Conservation (phyloP, 2,329 filamentous ascomycete genomes). For the Fusarium domesticum region DNA sequence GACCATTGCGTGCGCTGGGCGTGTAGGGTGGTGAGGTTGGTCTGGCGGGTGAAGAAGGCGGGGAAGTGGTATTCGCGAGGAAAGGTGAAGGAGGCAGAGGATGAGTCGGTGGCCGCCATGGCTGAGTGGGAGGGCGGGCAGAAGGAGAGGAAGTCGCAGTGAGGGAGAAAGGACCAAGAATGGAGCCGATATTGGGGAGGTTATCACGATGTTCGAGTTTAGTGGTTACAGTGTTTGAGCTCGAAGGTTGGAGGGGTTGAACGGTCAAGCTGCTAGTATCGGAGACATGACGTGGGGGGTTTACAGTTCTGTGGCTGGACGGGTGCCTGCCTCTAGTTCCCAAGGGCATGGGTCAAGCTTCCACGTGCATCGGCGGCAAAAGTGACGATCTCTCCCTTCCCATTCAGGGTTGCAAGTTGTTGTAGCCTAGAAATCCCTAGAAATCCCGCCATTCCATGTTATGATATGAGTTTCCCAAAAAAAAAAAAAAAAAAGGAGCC, state of each 20-base stretch:
- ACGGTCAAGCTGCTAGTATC: neutral
- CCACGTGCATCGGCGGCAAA: too few relatives aligned
- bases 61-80: slow-evolving; percentile 71
- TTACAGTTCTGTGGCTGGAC: neutral
- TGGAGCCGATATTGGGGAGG: neutral
- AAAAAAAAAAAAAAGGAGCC: too few relatives aligned
- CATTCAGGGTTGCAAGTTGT: too few relatives aligned
- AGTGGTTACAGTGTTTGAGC: neutral
- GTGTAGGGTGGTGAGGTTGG: slow-evolving; percentile 68
- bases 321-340: neutral
- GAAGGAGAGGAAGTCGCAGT: neutral
- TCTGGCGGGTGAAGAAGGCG: slow-evolving; percentile 81
- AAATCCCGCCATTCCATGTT: too few relatives aligned
- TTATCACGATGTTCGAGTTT: neutral
- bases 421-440: too few relatives aligned
- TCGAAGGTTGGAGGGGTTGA: neutral
- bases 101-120: slow-evolving; percentile 10
- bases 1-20: slow-evolving; percentile 84
- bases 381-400: too few relatives aligned
- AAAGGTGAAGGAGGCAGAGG: slow-evolving; percentile 47
- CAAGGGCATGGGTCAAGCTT: neutral
- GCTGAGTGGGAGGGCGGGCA: neutral
- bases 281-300: neutral
- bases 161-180: neutral
- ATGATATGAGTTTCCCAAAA: too few relatives aligned